phyloP scores from a whole-genome alignment of 2,329 filamentous ascomycete species.

The Fusarium cyanostomum region DNA sequence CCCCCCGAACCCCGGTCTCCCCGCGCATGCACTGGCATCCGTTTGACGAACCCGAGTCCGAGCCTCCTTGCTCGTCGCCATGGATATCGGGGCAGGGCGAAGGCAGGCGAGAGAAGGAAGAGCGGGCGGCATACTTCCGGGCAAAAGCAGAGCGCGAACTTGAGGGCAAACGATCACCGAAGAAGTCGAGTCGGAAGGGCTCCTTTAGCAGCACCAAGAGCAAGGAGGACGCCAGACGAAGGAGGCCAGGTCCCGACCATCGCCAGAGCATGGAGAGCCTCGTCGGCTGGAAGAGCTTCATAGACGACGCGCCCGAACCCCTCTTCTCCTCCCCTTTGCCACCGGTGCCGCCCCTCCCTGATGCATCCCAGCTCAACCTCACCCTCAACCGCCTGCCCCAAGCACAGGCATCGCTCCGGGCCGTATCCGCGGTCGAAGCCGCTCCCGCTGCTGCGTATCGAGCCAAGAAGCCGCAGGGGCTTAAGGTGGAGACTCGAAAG shows the following conservation, averaged over 20 bases:
- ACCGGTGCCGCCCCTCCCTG: constrained; percentile 41
- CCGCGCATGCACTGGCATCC: constrained; percentile 40
- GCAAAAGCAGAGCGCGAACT: constrained; percentile 31
- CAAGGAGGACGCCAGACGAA: constrained; percentile 17
- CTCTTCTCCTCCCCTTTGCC: constrained; percentile 38
- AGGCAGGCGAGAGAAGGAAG: constrained; percentile 29
- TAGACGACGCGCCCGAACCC: constrained; percentile 36
- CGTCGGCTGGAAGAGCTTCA: constrained; percentile 38
- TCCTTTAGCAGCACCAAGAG: constrained; percentile 20
- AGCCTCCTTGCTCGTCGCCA: constrained; percentile 35
- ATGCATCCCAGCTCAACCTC: constrained; percentile 28
- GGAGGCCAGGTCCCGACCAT: neutral
- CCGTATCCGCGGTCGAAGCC: neutral
- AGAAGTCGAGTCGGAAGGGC: constrained; percentile 12
- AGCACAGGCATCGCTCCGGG: constrained; percentile 6
- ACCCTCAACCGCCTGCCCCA: constrained; percentile 16
- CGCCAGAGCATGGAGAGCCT: constrained; percentile 39
- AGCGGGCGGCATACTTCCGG: constrained; percentile 36
- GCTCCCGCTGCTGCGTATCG: constrained; percentile 28
- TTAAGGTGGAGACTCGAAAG: constrained; percentile 39
- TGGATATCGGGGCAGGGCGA: constrained; percentile 37
- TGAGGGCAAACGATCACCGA: constrained; percentile 5
- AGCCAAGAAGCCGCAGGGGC: constrained; percentile 39
- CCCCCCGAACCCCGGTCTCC: constrained; percentile 31
- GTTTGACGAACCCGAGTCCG: constrained; percentile 34